phyloP scores from a whole-genome alignment of 2,329 filamentous ascomycete species.

The Parastagonospora avenae region DNA sequence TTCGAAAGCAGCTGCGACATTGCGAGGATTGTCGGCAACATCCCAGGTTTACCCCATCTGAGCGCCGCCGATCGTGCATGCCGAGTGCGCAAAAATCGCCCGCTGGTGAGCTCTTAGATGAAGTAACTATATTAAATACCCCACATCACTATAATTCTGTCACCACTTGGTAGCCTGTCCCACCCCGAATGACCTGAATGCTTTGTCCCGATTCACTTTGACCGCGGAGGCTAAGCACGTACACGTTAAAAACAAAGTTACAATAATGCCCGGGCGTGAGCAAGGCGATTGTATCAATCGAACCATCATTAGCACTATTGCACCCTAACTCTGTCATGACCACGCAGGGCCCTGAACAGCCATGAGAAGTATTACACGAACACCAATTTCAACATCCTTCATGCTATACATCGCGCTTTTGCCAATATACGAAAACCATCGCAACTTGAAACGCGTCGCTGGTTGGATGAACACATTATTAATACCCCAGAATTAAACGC shows the following conservation, averaged over 20 bases:
- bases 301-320: no score
- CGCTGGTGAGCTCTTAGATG: slow-evolving; percentile 4
- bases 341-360: no score
- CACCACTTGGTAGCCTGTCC: slow-evolving; percentile 1
- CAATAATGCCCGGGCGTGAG: no score
- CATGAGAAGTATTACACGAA: neutral
- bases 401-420: slow-evolving; percentile 3
- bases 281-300: no score
- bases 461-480: neutral
- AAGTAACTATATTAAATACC: slow-evolving; percentile 9
- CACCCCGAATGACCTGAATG: neutral
- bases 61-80: neutral
- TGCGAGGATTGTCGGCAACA: neutral
- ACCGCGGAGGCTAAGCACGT: no score
- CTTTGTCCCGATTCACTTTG: no score
- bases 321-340: no score
- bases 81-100: neutral
- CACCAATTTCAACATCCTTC: neutral
- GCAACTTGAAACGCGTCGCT: neutral
- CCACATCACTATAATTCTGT: neutral
- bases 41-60: neutral
- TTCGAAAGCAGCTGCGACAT: neutral
- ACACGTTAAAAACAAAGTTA: no score
- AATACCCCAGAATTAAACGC: neutral
- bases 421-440: slow-evolving; percentile 1